phyloP scores from a whole-genome alignment of 1,284 basidiomycete species.

The Trichosporon sp. region DNA sequence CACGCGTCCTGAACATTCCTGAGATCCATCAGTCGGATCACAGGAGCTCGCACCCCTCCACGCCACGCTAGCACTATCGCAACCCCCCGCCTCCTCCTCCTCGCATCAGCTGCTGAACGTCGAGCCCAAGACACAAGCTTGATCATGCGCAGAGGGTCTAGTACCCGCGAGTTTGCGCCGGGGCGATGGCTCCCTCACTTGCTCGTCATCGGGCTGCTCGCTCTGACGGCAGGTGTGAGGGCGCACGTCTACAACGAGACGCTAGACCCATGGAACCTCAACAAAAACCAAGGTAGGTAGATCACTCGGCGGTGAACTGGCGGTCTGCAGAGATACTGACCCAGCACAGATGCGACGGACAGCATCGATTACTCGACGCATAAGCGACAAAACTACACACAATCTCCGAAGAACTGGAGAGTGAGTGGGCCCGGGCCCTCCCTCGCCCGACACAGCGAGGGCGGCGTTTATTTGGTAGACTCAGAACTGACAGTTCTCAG shows the following conservation, averaged over 20 bases:
- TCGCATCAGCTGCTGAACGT: background rate
- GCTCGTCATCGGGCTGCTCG: conserved; percentile 23
- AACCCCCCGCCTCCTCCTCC: background rate
- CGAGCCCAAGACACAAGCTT: background rate
- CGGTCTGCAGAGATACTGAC: background rate
- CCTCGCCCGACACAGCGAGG: conserved; percentile 44
- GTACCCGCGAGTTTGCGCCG: conserved; percentile 15
- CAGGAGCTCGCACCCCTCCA: conserved; percentile 9
- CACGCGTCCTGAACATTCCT: background rate
- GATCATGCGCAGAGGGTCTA: conserved; percentile 26
- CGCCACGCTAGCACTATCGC: conserved; percentile 7
- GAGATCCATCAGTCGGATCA: background rate
- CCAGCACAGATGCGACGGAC: conserved; percentile 61
- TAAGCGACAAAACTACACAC: conserved; percentile 62
- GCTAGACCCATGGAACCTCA: conserved; percentile 78
- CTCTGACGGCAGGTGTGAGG: conserved; percentile 23
- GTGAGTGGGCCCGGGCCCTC: conserved; percentile 63
- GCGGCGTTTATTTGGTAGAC: background rate
- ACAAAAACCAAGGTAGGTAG: conserved; percentile 66
- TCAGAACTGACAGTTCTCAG: conserved; percentile 31
- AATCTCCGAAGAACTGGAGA: conserved; percentile 84
- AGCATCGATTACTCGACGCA: conserved; percentile 69
- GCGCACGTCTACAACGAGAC: conserved; percentile 66
- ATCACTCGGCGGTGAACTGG: background rate
- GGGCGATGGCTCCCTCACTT: conserved; percentile 17